These are phyloP conservation scores for Daldinia vernicosa DNA, from an alignment of 495 filamentous ascomycete genomes.

Conservation along the genomic window DNA sequence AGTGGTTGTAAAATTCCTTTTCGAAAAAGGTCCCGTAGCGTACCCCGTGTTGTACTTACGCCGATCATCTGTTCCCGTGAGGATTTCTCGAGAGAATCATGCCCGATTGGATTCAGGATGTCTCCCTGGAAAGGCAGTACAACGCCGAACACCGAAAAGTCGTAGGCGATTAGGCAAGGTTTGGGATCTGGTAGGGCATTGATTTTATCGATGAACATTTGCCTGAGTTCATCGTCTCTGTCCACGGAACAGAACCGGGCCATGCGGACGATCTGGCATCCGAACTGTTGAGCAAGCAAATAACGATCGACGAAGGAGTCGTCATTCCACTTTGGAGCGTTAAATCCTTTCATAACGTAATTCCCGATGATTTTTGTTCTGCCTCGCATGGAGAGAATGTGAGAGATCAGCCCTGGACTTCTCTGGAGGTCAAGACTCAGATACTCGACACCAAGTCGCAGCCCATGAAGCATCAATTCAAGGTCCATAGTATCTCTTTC, in stretches of 20 bases:
- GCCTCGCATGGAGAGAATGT: conserved; percentile 66
- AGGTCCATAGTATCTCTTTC: conserved; percentile 64
- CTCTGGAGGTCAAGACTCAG: conserved; percentile 71
- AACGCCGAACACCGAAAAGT: conserved; percentile 72
- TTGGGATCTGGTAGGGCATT: conserved; percentile 62
- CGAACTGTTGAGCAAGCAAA: conserved; percentile 64
- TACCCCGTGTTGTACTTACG: conserved; percentile 57
- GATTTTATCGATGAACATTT: conserved; percentile 62
- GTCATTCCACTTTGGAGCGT: conserved; percentile 69
- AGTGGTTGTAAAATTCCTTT: conserved; percentile 70
- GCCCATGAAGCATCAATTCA: conserved; percentile 69
- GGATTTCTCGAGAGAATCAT: conserved; percentile 67
- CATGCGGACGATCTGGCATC: conserved; percentile 76
- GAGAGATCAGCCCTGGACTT: conserved; percentile 59
- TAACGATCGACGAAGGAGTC: conserved; percentile 65
- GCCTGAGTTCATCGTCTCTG: conserved; percentile 66
- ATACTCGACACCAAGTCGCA: conserved; percentile 80
- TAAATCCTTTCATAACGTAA: conserved; percentile 60
- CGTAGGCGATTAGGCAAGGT: conserved; percentile 74
- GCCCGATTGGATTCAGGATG: conserved; percentile 74
- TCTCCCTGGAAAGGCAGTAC: conserved; percentile 73
- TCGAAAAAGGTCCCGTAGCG: conserved; percentile 62
- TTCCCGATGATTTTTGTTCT: conserved; percentile 80
- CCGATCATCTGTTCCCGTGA: conserved; percentile 53
- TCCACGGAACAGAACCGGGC: conserved; percentile 67